Conservation (phyloP, 345 rosid genomes). For the Stellera chamaejasme region DNA sequence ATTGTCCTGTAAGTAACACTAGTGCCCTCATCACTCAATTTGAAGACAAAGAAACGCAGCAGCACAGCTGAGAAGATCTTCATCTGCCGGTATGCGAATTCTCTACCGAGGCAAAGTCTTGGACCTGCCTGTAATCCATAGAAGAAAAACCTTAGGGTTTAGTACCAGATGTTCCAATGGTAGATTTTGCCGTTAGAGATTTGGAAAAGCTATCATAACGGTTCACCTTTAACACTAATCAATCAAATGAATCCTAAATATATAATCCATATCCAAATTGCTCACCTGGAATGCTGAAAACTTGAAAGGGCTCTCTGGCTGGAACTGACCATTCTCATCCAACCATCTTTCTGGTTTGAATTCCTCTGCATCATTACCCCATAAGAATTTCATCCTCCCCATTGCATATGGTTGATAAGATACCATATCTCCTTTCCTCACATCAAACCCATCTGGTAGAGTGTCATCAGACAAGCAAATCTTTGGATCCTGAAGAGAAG, state of each 20-base stretch:
- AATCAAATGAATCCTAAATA: neutral
- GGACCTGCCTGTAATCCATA: constrained; percentile 50
- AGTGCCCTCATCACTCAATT: constrained; percentile 28
- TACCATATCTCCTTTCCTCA: constrained; percentile 45
- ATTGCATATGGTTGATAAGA: constrained; percentile 48
- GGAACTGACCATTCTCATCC: constrained; percentile 32
- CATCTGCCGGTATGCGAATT: constrained; percentile 56
- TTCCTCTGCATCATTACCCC: constrained; percentile 45
- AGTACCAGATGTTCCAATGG: no score
- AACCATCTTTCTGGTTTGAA: constrained; percentile 56
- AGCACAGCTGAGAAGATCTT: constrained; percentile 47
- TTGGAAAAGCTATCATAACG: no score
- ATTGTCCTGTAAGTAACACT: constrained; percentile 45
- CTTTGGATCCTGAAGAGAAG: constrained; percentile 38
- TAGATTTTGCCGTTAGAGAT: no score
- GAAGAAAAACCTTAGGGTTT: neutral
- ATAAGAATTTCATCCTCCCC: constrained; percentile 60
- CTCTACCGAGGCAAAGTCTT: constrained; percentile 46
- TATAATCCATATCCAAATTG: neutral
- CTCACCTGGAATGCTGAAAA: constrained; percentile 55
- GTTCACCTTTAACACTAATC: no score
- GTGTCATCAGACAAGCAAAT: constrained; percentile 48
- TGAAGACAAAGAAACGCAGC: constrained; percentile 31
- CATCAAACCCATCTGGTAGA: constrained; percentile 50
- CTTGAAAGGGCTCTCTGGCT: constrained; percentile 44